These are phyloP conservation scores for Paraglomus occultum DNA, from an alignment of 192 early-diverging fungal species.

Conservation along the genomic window DNA sequence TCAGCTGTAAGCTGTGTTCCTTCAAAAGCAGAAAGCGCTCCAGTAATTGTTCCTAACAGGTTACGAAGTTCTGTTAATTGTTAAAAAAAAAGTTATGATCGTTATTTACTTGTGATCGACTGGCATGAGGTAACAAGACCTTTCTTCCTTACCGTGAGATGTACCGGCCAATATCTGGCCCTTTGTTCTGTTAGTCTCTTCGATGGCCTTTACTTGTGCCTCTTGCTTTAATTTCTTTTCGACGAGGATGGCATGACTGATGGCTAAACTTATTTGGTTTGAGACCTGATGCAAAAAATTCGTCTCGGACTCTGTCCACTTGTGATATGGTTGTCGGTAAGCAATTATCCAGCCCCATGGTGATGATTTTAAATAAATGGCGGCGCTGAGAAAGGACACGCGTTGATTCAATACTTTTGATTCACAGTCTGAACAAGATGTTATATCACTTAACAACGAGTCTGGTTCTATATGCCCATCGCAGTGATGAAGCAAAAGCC, in stretches of 20 bases:
- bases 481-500: no score
- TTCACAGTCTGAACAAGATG: no score
- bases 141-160: slow-evolving; percentile 37
- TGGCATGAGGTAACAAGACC: slow-evolving; percentile 35
- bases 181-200: slow-evolving; percentile 41
- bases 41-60: no score
- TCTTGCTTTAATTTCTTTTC: slow-evolving; percentile 37
- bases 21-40: no score
- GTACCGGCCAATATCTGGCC: slow-evolving; percentile 45
- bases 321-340: slow-evolving; percentile 29
- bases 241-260: slow-evolving; percentile 34
- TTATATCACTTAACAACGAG: background rate
- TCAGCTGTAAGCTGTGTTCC: slow-evolving; percentile 16
- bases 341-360: slow-evolving; percentile 37
- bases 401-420: background rate
- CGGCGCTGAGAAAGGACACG: slow-evolving; percentile 34
- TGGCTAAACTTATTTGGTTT: slow-evolving; percentile 39
- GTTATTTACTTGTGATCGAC: slow-evolving; percentile 1
- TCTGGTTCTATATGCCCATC: background rate
- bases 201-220: slow-evolving; percentile 37
- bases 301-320: slow-evolving; percentile 39
- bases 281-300: slow-evolving; percentile 36
- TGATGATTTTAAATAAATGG: slow-evolving; percentile 31
- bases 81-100: no score
- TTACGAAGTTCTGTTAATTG: no score